Conservation (phyloP, 345 rosid species). For the Gossypium anomalum region DNA sequence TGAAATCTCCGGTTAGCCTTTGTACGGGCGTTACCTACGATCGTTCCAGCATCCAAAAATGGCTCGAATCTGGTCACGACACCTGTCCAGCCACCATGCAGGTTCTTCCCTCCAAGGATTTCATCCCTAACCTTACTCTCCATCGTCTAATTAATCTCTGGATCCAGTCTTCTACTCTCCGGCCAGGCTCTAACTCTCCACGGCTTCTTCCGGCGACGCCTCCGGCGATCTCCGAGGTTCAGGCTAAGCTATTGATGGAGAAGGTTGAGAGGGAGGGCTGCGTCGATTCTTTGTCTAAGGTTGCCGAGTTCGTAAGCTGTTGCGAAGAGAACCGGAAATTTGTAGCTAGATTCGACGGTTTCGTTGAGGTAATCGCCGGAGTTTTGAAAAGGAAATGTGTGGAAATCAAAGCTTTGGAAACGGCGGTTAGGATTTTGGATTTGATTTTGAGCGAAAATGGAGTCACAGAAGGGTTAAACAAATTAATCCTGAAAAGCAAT, state of each 20-base stretch:
- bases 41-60: conserved; percentile 71
- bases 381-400: conserved; percentile 30
- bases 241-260: conserved; percentile 26
- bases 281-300: conserved; percentile 26
- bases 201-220: conserved; percentile 13
- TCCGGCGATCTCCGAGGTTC: conserved; percentile 26
- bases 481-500: conserved; percentile 31
- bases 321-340: conserved; percentile 49
- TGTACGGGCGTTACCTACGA: conserved; percentile 56
- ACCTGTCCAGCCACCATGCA: conserved; percentile 62
- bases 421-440: conserved; percentile 41
- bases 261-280: conserved; percentile 16
- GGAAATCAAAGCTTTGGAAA: conserved; percentile 27
- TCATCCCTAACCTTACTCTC: conserved; percentile 76
- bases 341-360: conserved; percentile 40
- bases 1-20: conserved; percentile 89
- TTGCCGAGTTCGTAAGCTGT: conserved; percentile 39
- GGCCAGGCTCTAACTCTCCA: conserved; percentile 24
- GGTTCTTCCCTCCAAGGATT: conserved; percentile 55
- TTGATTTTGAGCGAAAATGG: conserved; percentile 32
- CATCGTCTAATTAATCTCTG: conserved; percentile 79
- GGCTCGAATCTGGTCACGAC: conserved; percentile 75
- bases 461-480: conserved; percentile 33
- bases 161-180: conserved; percentile 40
- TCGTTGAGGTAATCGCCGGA: conserved; percentile 37